Base-by-base conservation (phyloP, 164 flowering plant genomes). In the Magnolia kwangsiensis region DNA sequence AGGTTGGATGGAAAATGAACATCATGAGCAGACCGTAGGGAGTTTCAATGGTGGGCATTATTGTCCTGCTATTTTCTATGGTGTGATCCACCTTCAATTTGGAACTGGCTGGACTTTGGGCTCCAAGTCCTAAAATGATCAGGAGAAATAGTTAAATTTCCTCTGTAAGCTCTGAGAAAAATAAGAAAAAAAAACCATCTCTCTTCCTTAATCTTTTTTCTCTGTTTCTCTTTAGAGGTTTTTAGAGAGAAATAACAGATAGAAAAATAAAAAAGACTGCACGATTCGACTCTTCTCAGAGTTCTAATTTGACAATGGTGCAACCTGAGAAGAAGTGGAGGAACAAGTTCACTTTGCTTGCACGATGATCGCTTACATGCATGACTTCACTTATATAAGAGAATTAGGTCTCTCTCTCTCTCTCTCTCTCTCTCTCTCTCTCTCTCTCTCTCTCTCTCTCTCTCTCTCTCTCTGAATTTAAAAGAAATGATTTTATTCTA, bases 261-360 rank as follows among this genome's bases (percentile, higher is more conserved):
- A 21, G 24, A 18, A 64, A 21, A 19, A 19, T 64, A 0, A 23
- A 64, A 64, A 64, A 19, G 23, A 1, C 27, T 1, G 29, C 2
- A 27, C 2, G 2, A 27, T 27, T 2, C 21, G 66, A 14, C 3
- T 2, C 67, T 64, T 18, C 67, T 64, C 63, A 13, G 19, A 10
- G 24, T 6, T 64, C 67, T 3, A 0, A 10, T 16, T 18, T 0
- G 16, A 59, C 63, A 13, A 10, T 59, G n/a, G 63, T 8, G 4
- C 4, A 14, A 4, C 16, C 2, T 0, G 2, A 13, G 16, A 59
- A 59, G 11, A 4, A 19, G 19, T 10, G 24, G 49, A 71, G 63
- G 31, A 77, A 77, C 64, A 77, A 77, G 64, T 72, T 20, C 23
- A 71, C 75, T 0, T 77, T 18, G 49, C 74, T 27, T 77, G 79